Evolutionary conservation across 2,329 filamentous ascomycete species (phyloP), one percentile per base, ranked within the genome.

Genomic region (Pyrenochaeta sp.): DNA sequence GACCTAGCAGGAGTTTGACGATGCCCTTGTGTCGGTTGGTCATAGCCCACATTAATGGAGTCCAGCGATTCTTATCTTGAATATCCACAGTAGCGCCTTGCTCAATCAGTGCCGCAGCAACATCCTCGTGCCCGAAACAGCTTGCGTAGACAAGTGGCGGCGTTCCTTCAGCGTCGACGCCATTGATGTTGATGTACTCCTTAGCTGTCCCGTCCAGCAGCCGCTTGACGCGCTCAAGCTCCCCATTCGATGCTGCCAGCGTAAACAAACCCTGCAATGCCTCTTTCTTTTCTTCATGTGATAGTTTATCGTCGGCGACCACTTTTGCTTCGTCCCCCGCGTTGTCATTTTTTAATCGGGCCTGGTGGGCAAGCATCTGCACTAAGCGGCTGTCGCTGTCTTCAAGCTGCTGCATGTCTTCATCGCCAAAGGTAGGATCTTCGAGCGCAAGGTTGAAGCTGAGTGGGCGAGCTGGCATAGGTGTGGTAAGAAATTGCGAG

Each of bases 1-100:
- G 91, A 75, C 99, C 94, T 34, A 99, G 85, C 15, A 99, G 82
- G 10, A 93, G 84, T 78, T 98, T 98, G 36, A 94, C 93, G 66
- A 99, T 99, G 47, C 89, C 89, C 79, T 98, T 98, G 79, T 99
- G 95, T 56, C 93, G 84, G 78, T 99, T 99, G 54, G 95, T 99
- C 92, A 98, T 98, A 49, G 95, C 94, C 95, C 95, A 99, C 93
- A 99, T 99, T 60, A 99, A 84, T 13, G 95, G 91, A 71, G 92
- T 98, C 95, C 95, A 99, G 73, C 96, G 90, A 74, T 98, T 98
- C 62, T 90, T 91, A 75, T 99, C 95, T 78, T 98, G 94, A 70
- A 90, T 90, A 79, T 99, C 93, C 51, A 98, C 93, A 69, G 92
- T 87, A 39, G 90, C 94, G 25, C 94, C 93, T 9, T 92, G 92